Evolutionary conservation across 2,329 filamentous ascomycete genomes (phyloP).

Genomic region (Hypoxylon sp.): DNA sequence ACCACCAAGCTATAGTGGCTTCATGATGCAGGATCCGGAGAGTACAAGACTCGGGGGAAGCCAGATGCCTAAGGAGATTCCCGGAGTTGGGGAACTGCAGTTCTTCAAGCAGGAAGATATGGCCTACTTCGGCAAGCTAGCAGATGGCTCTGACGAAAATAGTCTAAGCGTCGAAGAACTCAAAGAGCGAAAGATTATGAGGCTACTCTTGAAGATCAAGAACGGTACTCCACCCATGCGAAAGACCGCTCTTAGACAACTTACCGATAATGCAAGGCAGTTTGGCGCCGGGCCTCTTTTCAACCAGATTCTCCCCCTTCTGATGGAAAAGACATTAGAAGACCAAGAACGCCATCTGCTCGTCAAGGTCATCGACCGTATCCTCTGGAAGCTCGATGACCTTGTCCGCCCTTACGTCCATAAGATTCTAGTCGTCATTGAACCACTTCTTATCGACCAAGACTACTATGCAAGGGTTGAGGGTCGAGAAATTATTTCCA

Average conservation of each 20-base stretch:
- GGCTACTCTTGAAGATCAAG: constrained; percentile 96
- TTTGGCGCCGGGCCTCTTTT: constrained; percentile 96
- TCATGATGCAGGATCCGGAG: constrained; percentile 98
- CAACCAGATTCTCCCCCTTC: constrained; percentile 94
- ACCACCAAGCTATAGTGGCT: constrained; percentile 77
- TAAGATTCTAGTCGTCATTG: constrained; percentile 98
- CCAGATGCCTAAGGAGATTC: constrained; percentile 93
- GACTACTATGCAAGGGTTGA: constrained; percentile 99
- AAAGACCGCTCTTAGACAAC: constrained; percentile 95
- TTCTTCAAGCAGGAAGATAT: constrained; percentile 99
- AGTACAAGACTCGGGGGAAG: constrained; percentile 86
- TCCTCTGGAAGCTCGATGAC: constrained; percentile 98
- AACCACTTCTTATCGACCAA: constrained; percentile 98
- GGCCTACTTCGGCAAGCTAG: constrained; percentile 98
- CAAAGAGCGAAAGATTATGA: constrained; percentile 99
- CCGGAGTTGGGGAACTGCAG: constrained; percentile 93
- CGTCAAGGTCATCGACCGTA: constrained; percentile 98
- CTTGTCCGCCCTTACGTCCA: constrained; percentile 96
- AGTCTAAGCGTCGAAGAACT: constrained; percentile 92
- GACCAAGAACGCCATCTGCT: constrained; percentile 98
- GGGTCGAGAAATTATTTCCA: constrained; percentile 98
- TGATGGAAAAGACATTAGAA: constrained; percentile 98
- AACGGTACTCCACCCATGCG: constrained; percentile 98
- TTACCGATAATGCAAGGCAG: constrained; percentile 96
- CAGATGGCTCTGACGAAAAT: constrained; percentile 93